Conservation (phyloP, 768 basidiomycete species). For the Termitomyces sp. region DNA sequence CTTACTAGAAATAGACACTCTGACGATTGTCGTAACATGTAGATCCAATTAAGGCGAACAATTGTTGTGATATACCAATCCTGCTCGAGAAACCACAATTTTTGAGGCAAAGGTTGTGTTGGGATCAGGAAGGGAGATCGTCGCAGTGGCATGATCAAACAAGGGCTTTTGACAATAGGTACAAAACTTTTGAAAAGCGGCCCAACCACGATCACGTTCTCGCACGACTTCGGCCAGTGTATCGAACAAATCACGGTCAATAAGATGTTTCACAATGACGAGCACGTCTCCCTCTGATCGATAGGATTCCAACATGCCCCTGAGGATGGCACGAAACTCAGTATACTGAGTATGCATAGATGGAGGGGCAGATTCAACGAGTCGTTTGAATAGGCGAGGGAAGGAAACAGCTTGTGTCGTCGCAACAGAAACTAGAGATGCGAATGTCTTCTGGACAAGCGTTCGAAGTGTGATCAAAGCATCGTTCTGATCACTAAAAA, state of each 20-base stretch:
- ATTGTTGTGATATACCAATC: conserved; percentile 48
- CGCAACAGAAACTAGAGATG: conserved; percentile 77
- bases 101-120: conserved; percentile 12
- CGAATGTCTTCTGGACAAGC: conserved; percentile 81
- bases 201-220: conserved; percentile 62
- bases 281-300: conserved; percentile 89
- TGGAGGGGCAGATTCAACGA: conserved; percentile 70
- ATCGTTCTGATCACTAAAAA: conserved; percentile 14
- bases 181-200: conserved; percentile 43
- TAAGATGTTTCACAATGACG: conserved; percentile 72
- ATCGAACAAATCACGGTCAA: conserved; percentile 79
- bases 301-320: conserved; percentile 95
- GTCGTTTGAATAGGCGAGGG: conserved; percentile 85
- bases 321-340: conserved; percentile 87
- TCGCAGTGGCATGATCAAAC: conserved; percentile 10
- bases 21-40: not conserved
- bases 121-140: conserved; percentile 7
- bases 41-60: conserved; percentile 23
- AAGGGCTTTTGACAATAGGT: conserved; percentile 46
- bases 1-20: not conserved
- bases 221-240: conserved; percentile 54
- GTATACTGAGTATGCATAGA: conserved; percentile 68
- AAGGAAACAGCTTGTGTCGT: conserved; percentile 81
- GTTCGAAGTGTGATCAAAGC: conserved; percentile 54
- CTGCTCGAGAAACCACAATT: conserved; percentile 52